Percentiles rank a stretch among this genome's conserved stretches.
These are phyloP conservation scores for Daldinia grandis DNA, from an alignment of 495 filamentous ascomycete species.

Conservation along the genomic window DNA sequence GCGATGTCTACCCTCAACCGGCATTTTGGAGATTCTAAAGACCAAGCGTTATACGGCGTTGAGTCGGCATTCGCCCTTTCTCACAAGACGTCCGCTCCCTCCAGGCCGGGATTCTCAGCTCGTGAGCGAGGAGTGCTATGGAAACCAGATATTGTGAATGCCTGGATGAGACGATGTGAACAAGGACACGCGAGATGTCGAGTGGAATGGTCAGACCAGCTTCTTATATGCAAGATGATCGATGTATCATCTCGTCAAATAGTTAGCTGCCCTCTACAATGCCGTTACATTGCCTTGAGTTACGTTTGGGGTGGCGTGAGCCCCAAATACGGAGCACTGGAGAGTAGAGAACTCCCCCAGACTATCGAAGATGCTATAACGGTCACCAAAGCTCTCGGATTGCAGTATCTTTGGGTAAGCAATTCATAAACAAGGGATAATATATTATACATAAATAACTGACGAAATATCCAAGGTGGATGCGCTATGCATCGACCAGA, in stretches of 20 bases:
- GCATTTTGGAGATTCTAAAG: not conserved
- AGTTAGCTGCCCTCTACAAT: conserved; percentile 26
- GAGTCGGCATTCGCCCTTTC: not conserved
- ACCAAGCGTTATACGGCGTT: not conserved
- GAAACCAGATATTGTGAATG: not conserved
- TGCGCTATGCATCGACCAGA: not conserved
- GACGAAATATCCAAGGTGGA: not conserved
- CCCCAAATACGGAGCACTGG: conserved; percentile 15
- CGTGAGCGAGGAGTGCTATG: not conserved
- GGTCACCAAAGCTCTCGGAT: not conserved
- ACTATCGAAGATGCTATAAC: not conserved
- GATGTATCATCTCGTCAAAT: conserved; percentile 29
- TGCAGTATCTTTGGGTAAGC: not conserved
- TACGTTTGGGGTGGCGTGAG: conserved; percentile 38
- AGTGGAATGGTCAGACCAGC: not conserved
- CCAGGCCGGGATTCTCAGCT: not conserved
- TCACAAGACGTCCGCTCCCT: not conserved
- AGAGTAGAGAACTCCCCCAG: conserved; percentile 23
- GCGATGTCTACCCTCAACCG: not conserved
- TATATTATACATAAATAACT: not conserved
- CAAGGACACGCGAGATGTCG: not conserved
- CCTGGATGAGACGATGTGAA: not conserved
- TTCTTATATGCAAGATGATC: conserved; percentile 12
- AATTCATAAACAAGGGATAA: not conserved
- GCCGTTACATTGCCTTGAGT: conserved; percentile 33